phyloP scores from a whole-genome alignment of 1,284 basidiomycete genomes.

The Phaffia rhodozyma region DNA sequence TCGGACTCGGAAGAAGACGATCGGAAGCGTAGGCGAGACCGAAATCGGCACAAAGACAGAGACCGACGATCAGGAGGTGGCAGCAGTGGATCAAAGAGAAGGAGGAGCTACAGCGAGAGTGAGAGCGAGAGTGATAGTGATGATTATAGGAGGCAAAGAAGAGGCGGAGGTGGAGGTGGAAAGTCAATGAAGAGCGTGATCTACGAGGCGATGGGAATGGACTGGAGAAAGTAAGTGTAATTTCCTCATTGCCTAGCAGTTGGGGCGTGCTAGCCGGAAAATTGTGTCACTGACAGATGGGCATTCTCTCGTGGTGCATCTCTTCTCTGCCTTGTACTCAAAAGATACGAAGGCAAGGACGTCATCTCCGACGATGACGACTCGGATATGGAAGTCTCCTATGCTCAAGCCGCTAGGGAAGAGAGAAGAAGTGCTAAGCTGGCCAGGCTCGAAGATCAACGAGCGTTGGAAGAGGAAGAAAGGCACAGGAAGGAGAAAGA shows the following conservation, averaged over 20 bases:
- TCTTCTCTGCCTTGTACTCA: too few relatives aligned
- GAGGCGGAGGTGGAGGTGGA: neutral
- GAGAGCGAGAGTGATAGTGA: neutral
- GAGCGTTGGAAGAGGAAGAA: constrained; percentile 6
- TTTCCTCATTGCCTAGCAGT: too few relatives aligned
- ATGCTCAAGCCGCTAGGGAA: constrained; percentile 3
- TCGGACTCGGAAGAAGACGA: constrained; percentile 1
- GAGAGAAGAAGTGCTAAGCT: constrained; percentile 11
- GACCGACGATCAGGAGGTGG: neutral
- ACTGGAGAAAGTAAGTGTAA: neutral
- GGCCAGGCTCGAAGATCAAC: constrained; percentile 10
- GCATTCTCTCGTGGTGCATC: too few relatives aligned
- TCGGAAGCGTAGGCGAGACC: neutral
- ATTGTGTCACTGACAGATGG: too few relatives aligned
- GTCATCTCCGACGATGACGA: constrained; percentile 12
- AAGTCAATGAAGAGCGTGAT: neutral
- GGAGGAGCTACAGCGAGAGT: neutral
- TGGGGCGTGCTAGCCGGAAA: too few relatives aligned
- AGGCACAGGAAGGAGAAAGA: constrained; percentile 13
- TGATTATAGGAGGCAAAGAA: neutral
- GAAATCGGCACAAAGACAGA: neutral
- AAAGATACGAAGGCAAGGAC: constrained; percentile 12
- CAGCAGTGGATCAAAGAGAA: neutral
- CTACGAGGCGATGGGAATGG: constrained; percentile 6
- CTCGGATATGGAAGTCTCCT: constrained; percentile 12